These are phyloP conservation scores for Leavenworthia alabamica DNA, from an alignment of 345 rosid genomes.

Conservation along the genomic window DNA sequence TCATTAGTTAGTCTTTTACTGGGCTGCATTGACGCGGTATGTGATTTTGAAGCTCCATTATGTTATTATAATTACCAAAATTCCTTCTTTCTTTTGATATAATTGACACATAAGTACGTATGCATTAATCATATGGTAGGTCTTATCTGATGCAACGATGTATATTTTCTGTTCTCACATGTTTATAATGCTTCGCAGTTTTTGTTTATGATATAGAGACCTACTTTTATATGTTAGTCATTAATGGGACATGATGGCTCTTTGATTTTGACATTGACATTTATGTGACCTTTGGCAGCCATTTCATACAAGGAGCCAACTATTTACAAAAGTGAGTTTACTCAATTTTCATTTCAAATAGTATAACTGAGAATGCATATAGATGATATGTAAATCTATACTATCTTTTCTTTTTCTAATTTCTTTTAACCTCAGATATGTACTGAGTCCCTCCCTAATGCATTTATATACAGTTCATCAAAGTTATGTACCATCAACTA, in stretches of 20 bases:
- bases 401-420: neutral
- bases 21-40: slow-evolving; percentile 86
- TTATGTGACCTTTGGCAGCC: slow-evolving; percentile 50
- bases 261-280: neutral
- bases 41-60: slow-evolving; percentile 18
- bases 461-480: slow-evolving; percentile 58
- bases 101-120: neutral
- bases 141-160: neutral
- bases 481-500: slow-evolving; percentile 76
- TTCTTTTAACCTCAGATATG: neutral
- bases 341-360: neutral
- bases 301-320: slow-evolving; percentile 68
- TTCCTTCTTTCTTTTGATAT: neutral
- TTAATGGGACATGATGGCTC: neutral
- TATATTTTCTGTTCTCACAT: neutral
- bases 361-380: slow-evolving; percentile 1
- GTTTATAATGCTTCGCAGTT: neutral
- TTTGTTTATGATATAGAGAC: neutral
- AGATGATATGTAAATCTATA: neutral
- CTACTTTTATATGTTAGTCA: neutral
- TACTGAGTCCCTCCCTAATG: neutral
- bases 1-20: slow-evolving; percentile 76
- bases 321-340: slow-evolving; percentile 61
- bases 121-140: neutral
- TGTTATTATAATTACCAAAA: neutral